phyloP scores from a whole-genome alignment of 805 yeast species.

The Alloascoidea hylecoeti region DNA sequence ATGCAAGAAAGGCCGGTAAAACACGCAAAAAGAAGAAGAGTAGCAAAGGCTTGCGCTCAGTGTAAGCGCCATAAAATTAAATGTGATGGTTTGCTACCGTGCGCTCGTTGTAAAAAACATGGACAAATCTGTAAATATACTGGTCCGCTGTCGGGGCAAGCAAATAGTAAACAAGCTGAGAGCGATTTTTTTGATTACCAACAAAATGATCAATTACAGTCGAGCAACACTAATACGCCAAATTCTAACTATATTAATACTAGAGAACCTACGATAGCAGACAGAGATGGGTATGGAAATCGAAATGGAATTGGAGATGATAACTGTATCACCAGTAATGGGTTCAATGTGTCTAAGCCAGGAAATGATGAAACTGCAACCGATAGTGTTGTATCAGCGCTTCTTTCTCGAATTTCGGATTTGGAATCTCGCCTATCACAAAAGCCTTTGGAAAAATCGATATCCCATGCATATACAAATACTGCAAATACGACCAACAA shows the following conservation, averaged over 20 bases:
- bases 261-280: neutral
- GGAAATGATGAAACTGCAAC: too few relatives aligned
- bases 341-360: too few relatives aligned
- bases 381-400: too few relatives aligned
- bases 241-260: neutral
- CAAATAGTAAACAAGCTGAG: neutral
- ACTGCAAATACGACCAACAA: neutral
- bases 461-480: conserved; percentile 2
- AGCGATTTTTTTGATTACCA: neutral
- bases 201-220: neutral
- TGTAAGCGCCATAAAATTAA: conserved; percentile 43
- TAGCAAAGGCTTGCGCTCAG: conserved; percentile 38
- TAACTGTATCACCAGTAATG: too few relatives aligned
- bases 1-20: neutral
- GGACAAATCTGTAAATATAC: conserved; percentile 5
- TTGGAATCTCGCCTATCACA: too few relatives aligned
- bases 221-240: neutral
- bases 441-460: neutral
- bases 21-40: conserved; percentile 16
- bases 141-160: conserved; percentile 3
- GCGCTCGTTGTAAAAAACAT: conserved; percentile 28
- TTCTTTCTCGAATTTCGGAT: too few relatives aligned
- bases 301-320: conserved; percentile 1
- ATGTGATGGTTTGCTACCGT: conserved; percentile 40
- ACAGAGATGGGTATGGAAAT: neutral